Percentiles rank a stretch among this genome's conserved stretches.
Conservation (phyloP, 805 yeast species). For the Candida tallmaniae region DNA sequence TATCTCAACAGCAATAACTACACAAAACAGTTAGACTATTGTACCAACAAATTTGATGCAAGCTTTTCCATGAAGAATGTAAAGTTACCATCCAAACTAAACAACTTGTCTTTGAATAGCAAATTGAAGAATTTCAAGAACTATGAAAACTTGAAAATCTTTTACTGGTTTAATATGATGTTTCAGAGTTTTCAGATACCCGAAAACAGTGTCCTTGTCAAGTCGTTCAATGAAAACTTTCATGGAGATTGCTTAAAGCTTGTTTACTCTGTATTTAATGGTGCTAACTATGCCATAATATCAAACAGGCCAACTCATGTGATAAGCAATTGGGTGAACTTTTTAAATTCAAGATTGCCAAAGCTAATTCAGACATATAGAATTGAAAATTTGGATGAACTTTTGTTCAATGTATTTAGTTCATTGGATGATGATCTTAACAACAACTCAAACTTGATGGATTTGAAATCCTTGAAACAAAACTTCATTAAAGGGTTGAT, state of each 20-base stretch:
- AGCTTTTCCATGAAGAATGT: conserved; percentile 1
- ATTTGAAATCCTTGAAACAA: conserved; percentile 14
- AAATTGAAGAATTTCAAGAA: conserved; percentile 10
- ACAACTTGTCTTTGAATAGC: conserved; percentile 9
- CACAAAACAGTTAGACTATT: conserved; percentile 12
- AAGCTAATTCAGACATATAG: conserved; percentile 17
- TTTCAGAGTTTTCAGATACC: conserved; percentile 8
- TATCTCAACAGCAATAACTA: conserved; percentile 8
- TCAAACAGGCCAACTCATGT: conserved; percentile 21
- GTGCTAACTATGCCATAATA: conserved; percentile 4
- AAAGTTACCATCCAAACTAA: conserved; percentile 7
- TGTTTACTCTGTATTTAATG: conserved; percentile 8
- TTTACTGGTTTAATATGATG: conserved; percentile 10
- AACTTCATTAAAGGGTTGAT: conserved; percentile 28
- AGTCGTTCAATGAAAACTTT: conserved; percentile 5
- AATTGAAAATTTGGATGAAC: conserved; percentile 13
- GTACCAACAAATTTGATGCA: conserved; percentile 8
- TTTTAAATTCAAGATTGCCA: conserved; percentile 27
- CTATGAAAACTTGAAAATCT: conserved; percentile 12
- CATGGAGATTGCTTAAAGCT: conserved; percentile 10
- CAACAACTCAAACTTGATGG: not conserved
- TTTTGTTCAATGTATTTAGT: conserved; percentile 9
- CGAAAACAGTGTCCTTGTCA: conserved; percentile 7
- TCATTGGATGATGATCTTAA: conserved; percentile 3
- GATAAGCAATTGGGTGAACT: conserved; percentile 32